phyloP scores from a whole-genome alignment of 2,329 filamentous ascomycete species.

The Lasiodiplodia sp. region DNA sequence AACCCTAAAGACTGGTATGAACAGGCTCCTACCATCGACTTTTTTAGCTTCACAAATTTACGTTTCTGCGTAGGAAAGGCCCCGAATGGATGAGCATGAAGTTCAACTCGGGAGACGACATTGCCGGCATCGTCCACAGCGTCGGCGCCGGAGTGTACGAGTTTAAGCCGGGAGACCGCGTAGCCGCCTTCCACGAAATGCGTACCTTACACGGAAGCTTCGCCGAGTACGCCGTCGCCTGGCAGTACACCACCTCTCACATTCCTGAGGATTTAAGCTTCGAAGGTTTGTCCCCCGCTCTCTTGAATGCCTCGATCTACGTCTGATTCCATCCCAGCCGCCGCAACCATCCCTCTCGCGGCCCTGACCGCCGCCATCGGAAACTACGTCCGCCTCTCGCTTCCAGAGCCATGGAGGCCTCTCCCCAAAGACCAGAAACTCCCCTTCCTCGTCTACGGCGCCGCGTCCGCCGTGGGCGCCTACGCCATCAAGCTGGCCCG shows the following conservation, averaged over 20 bases:
- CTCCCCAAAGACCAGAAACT: constrained; percentile 32
- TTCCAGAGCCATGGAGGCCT: constrained; percentile 51
- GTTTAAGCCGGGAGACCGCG: constrained; percentile 65
- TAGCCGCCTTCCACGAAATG: constrained; percentile 66
- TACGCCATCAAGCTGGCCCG: constrained; percentile 51
- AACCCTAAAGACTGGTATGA: constrained; percentile 59
- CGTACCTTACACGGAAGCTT: constrained; percentile 59
- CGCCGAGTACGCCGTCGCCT: constrained; percentile 67
- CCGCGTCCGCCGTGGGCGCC: constrained; percentile 50
- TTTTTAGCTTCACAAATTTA: constrained; percentile 27
- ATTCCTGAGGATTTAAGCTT: constrained; percentile 58
- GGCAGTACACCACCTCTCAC: constrained; percentile 64
- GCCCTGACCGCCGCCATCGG: constrained; percentile 56
- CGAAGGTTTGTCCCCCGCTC: constrained; percentile 50
- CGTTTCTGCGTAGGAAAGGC: constrained; percentile 37
- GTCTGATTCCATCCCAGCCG: constrained; percentile 39
- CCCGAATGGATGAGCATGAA: constrained; percentile 36
- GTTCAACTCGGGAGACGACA: constrained; percentile 62
- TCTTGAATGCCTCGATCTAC: background rate
- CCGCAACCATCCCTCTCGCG: constrained; percentile 55
- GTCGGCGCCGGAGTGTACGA: constrained; percentile 64
- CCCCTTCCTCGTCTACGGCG: constrained; percentile 52
- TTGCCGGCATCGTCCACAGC: constrained; percentile 62
- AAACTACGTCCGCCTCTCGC: constrained; percentile 51
- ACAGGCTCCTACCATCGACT: constrained; percentile 21